phyloP scores from a whole-genome alignment of 1,139 yeast genomes.

The Taphrina confusa region DNA sequence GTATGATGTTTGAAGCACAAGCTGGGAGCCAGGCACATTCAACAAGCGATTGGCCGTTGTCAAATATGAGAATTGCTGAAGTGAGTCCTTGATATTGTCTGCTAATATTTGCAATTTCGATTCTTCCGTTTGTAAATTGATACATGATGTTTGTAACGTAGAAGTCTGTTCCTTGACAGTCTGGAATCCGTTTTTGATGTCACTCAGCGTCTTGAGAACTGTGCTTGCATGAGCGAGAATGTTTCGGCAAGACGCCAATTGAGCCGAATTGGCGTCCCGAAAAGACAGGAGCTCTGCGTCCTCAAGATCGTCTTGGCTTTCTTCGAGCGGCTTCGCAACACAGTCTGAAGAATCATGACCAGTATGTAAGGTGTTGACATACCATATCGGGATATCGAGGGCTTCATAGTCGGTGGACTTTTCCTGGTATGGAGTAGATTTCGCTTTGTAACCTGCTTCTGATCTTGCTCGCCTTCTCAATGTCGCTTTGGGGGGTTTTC shows the following conservation, averaged over 20 bases:
- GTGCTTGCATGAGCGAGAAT: conserved; percentile 52
- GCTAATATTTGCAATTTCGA: conserved; percentile 52
- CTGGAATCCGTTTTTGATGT: conserved; percentile 55
- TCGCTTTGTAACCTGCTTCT: neutral
- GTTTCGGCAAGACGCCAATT: conserved; percentile 43
- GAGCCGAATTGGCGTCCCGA: conserved; percentile 39
- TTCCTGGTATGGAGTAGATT: neutral
- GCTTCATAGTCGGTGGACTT: conserved; percentile 2
- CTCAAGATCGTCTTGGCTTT: conserved; percentile 1
- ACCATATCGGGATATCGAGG: conserved; percentile 2
- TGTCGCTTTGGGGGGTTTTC: conserved; percentile 8
- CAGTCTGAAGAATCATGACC: neutral
- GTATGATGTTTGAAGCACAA: conserved; percentile 62
- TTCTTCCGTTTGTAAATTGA: conserved; percentile 57
- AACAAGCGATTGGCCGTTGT: conserved; percentile 69
- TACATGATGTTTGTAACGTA: conserved; percentile 64
- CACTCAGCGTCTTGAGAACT: conserved; percentile 52
- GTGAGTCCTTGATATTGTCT: conserved; percentile 55
- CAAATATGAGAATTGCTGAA: conserved; percentile 66
- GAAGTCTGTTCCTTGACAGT: conserved; percentile 61
- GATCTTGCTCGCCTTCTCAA: conserved; percentile 11
- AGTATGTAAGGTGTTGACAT: neutral
- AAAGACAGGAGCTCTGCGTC: neutral
- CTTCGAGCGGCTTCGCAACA: neutral
- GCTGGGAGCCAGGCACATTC: conserved; percentile 67